Evolutionary conservation across 78 protist genomes (phyloP).

Genomic region (Dictyostelium brefeldianum): DNA sequence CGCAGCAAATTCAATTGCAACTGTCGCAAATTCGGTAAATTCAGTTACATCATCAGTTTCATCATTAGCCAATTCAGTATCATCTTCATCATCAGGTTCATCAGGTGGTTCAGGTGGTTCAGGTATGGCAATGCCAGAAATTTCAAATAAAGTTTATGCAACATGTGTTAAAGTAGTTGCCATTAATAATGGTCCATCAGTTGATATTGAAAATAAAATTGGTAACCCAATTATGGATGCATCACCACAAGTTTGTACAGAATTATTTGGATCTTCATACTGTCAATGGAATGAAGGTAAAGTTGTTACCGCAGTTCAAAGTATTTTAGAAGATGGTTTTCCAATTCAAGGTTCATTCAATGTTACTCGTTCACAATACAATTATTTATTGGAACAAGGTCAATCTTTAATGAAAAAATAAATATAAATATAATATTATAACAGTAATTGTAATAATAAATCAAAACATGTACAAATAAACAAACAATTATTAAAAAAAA

Average conservation of each 20-base stretch:
- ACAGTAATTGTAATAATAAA: too few species aligned
- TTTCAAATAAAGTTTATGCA: not conserved
- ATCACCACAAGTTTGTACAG: conserved; percentile 35
- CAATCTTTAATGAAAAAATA: not conserved
- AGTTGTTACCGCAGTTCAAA: conserved; percentile 16
- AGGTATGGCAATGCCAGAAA: not conserved
- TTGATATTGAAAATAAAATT: conserved; percentile 43
- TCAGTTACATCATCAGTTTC: too few species aligned
- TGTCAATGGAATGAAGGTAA: conserved; percentile 41
- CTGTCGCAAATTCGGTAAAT: too few species aligned
- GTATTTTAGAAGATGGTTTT: conserved; percentile 12
- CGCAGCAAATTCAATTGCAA: too few species aligned
- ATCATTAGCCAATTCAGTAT: too few species aligned
- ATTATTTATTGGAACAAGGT: conserved; percentile 12
- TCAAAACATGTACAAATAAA: too few species aligned
- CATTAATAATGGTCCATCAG: conserved; percentile 25
- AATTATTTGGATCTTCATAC: conserved; percentile 8
- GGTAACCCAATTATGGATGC: conserved; percentile 57
- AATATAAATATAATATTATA: too few species aligned
- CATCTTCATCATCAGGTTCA: not conserved
- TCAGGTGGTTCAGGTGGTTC: not conserved
- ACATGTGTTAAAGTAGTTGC: conserved; percentile 52
- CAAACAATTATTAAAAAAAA: too few species aligned
- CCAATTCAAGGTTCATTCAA: conserved; percentile 17
- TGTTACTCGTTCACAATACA: conserved; percentile 13